phyloP scores from a whole-genome alignment of 1,284 basidiomycete genomes.

The Phellopilus nigrolimitatus region DNA sequence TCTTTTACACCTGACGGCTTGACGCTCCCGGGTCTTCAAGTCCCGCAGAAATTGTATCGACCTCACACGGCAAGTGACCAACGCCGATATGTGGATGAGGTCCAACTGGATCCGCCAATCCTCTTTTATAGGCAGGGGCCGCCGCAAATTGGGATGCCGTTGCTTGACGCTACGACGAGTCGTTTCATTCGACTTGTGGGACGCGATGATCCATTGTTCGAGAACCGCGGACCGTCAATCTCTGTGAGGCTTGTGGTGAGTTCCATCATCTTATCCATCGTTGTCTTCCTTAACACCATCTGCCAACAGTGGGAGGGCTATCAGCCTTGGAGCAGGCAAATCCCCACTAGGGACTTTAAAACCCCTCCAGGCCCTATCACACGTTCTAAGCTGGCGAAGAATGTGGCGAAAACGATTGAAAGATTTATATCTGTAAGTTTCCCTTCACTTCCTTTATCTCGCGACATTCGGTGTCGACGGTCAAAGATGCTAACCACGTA shows the following conservation, averaged over 20 bases:
- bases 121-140: slow-evolving; percentile 52
- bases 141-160: slow-evolving; percentile 49
- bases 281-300: not conserved
- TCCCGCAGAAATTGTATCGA: slow-evolving; percentile 65
- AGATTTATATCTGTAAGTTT: slow-evolving; percentile 46
- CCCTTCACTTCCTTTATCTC: slow-evolving; percentile 14
- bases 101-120: slow-evolving; percentile 55
- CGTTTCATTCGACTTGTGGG: slow-evolving; percentile 38
- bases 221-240: slow-evolving; percentile 66
- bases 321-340: slow-evolving; percentile 69
- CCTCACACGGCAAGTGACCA: slow-evolving; percentile 71
- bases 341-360: slow-evolving; percentile 71
- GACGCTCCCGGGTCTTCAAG: slow-evolving; percentile 36
- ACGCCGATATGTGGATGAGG: slow-evolving; percentile 67
- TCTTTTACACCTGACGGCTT: not conserved
- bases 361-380: slow-evolving; percentile 71
- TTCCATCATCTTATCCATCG: slow-evolving; percentile 13
- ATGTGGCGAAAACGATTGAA: slow-evolving; percentile 59
- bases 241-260: slow-evolving; percentile 67
- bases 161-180: slow-evolving; percentile 47
- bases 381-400: slow-evolving; percentile 59
- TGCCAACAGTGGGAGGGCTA: slow-evolving; percentile 68
- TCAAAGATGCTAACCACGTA: slow-evolving; percentile 1
- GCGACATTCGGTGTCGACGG: slow-evolving; percentile 11
- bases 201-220: slow-evolving; percentile 60